Evolutionary conservation across 495 filamentous ascomycete genomes (phyloP), one percentile per base, ranked within the genome.

Genomic region (Hypoxylon lenormandii): DNA sequence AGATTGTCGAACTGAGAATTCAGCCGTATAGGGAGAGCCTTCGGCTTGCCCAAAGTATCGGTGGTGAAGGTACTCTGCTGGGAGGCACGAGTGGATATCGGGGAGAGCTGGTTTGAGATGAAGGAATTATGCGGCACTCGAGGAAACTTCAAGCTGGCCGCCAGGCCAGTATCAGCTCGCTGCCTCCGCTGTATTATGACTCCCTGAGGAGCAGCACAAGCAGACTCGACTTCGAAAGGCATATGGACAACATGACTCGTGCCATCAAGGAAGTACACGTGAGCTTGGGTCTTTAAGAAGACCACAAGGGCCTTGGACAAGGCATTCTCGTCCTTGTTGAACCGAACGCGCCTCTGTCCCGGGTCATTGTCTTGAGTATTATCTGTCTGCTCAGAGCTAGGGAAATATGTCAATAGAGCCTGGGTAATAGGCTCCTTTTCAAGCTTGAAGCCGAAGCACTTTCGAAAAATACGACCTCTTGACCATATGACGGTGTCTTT

Each of bases 141-240:
- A 11, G 85, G 85, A 49, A 86, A 77, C 52, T 82, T 82, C 10
- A 87, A 70, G 16, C 83, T 80, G 0, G 81, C 72, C 5, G 84
- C 60, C 1, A 76, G 70, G 4, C 75, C 53, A 30, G 70, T 77
- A 33, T 83, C 79, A 36, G 74, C 73, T 47, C 76, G 78, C 42
- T 77, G 76, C 65, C 90, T 96, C 38, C 93, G 80, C 73, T 97
- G 94, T 58, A 99, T 86, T 16, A 99, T 82, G 28, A 97, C 80
- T 8, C 95, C 95, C 16, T 86, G 81, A 5, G 92, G 89, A 16
- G 92, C 90, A 12, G 94, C 88, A 78, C 94, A 91, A 8, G 92
- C 92, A 49, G 85, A 87, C 72, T 97, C 92, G 36, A 97, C 90
- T 77, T 97, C 93, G 71, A 99, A 98, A 12, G 95, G 93, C 61